Percentiles rank a stretch among this genome's conserved stretches.
phyloP scores from a whole-genome alignment of 257 asterid genomes.

The Mentha longifolia region DNA sequence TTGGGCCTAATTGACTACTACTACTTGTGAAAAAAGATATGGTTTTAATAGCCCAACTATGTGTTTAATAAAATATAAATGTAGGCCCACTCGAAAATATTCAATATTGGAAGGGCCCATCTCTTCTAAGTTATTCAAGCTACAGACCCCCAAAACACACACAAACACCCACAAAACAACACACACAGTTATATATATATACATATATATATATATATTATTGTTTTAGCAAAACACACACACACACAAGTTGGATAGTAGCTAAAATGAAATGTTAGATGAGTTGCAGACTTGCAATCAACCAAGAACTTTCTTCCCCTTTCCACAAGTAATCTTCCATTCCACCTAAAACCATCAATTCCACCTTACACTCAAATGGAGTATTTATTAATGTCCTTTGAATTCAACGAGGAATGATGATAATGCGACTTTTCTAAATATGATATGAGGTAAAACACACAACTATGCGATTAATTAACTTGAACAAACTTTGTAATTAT shows the following conservation, averaged over 20 bases:
- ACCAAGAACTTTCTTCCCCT: slow-evolving; percentile 18
- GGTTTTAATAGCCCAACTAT: not conserved
- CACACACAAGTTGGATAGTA: not conserved
- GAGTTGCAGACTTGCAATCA: slow-evolving; percentile 4
- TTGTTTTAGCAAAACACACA: no score
- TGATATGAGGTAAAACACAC: not conserved
- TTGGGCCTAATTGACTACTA: not conserved
- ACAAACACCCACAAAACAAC: no score
- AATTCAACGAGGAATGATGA: slow-evolving; percentile 2
- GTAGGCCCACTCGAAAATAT: not conserved
- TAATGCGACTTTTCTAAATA: not conserved
- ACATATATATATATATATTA: no score
- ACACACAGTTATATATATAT: no score
- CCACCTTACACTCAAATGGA: not conserved
- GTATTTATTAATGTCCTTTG: slow-evolving; percentile 8
- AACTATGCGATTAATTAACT: not conserved
- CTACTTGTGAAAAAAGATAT: not conserved
- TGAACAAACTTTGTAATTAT: not conserved
- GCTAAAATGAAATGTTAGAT: not conserved
- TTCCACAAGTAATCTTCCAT: slow-evolving; percentile 27
- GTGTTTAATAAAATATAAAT: not conserved
- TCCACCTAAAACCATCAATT: not conserved
- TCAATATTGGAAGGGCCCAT: not conserved
- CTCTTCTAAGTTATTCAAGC: not conserved
- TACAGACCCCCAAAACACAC: no score